A percentile compares a stretch with the other conserved stretches of the same genome.
Evolutionary conservation across 805 yeast species (phyloP).

Genomic region (Pichia cabralensis): DNA sequence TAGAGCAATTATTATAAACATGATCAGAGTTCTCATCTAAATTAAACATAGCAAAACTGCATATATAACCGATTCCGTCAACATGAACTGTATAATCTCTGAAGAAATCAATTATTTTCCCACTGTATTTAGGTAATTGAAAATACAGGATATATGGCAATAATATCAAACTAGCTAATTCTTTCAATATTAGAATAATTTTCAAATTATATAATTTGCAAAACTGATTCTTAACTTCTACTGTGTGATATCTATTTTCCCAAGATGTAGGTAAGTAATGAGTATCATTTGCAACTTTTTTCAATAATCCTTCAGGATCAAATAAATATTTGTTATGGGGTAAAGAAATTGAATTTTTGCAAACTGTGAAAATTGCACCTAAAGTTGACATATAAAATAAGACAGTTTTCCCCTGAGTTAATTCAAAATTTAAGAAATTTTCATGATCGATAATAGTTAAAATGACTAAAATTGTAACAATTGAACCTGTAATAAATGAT

Average conservation of each 20-base stretch:
- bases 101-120: constrained; percentile 78
- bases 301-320: constrained; percentile 84
- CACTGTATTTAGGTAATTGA: constrained; percentile 63
- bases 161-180: constrained; percentile 68
- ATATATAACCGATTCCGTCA: constrained; percentile 91
- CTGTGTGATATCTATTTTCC: constrained; percentile 80
- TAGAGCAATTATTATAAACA: constrained; percentile 19
- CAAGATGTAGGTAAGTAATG: constrained; percentile 85
- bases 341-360: constrained; percentile 58
- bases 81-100: constrained; percentile 83
- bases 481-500: constrained; percentile 76
- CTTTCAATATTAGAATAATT: constrained; percentile 60
- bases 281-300: constrained; percentile 74
- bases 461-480: constrained; percentile 78
- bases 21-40: constrained; percentile 42
- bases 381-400: constrained; percentile 80
- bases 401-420: constrained; percentile 70
- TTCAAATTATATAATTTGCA: constrained; percentile 69
- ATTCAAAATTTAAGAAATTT: constrained; percentile 79
- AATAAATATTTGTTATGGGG: constrained; percentile 46
- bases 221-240: constrained; percentile 74
- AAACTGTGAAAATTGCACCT: constrained; percentile 82
- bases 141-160: constrained; percentile 90
- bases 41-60: constrained; percentile 89
- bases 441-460: constrained; percentile 80